phyloP scores from a whole-genome alignment of 2,329 filamentous ascomycete species.

The Botryotinia globosa region DNA sequence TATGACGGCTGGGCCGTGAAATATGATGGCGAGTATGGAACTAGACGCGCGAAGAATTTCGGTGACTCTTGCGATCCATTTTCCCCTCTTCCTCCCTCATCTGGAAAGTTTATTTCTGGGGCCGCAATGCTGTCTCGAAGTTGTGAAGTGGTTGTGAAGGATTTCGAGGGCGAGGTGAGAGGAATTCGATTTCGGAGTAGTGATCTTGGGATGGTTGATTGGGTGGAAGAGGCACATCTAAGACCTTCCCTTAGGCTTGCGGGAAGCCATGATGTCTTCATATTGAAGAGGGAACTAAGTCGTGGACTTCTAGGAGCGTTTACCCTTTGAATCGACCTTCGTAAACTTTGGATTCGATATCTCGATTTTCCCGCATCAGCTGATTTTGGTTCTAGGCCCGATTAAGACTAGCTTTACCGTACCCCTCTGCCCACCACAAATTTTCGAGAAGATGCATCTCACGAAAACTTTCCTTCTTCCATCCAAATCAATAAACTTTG shows the following conservation, averaged over 20 bases:
- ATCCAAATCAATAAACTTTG: constrained; percentile 19
- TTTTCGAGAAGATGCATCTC: constrained; percentile 16
- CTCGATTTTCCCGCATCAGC: constrained; percentile 19
- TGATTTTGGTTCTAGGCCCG: background rate
- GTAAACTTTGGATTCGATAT: constrained; percentile 11
- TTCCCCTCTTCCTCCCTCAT: constrained; percentile 25
- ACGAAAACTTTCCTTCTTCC: constrained; percentile 18
- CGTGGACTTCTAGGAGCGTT: constrained; percentile 3
- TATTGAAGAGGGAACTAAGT: constrained; percentile 27
- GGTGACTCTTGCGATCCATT: constrained; percentile 29
- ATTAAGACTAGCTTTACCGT: constrained; percentile 6
- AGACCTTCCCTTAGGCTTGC: constrained; percentile 32
- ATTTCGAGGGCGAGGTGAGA: constrained; percentile 27
- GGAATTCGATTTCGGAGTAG: constrained; percentile 22
- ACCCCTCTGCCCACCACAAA: constrained; percentile 19
- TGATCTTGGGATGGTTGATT: constrained; percentile 21
- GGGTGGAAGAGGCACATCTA: constrained; percentile 27
- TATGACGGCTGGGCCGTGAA: constrained; percentile 84
- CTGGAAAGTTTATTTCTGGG: constrained; percentile 44
- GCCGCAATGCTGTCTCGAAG: constrained; percentile 43
- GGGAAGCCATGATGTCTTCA: constrained; percentile 38
- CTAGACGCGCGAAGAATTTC: constrained; percentile 60
- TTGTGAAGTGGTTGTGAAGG: constrained; percentile 33
- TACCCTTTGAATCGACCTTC: constrained; percentile 4
- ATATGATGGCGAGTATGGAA: constrained; percentile 89